These are phyloP conservation scores for Paramyrothecium sp. DNA, from an alignment of 2,329 filamentous ascomycete genomes.

Conservation along the genomic window DNA sequence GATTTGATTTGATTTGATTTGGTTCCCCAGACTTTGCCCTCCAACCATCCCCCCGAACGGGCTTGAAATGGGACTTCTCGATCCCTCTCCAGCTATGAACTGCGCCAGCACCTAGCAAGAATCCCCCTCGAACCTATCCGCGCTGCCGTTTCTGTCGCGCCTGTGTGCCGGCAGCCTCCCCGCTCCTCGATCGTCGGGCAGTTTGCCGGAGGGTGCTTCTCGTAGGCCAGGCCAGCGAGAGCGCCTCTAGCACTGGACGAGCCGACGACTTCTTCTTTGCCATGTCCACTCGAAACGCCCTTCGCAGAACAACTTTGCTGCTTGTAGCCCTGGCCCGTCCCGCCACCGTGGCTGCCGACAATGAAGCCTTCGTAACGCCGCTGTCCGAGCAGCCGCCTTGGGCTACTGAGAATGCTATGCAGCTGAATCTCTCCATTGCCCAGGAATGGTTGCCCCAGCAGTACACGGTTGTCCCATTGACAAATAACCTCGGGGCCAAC, in stretches of 20 bases:
- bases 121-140: not conserved
- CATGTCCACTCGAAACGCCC: conserved; percentile 5
- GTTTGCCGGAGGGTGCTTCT: no score
- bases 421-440: conserved; percentile 33
- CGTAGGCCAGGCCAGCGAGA: no score
- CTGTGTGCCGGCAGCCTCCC: not conserved
- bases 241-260: not conserved
- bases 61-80: not conserved
- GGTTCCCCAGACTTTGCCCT: not conserved
- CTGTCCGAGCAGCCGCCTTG: conserved; percentile 34
- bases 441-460: conserved; percentile 24
- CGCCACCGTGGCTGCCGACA: conserved; percentile 27
- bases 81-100: not conserved
- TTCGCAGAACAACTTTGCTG: conserved; percentile 10
- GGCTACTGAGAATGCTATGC: conserved; percentile 38
- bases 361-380: conserved; percentile 30
- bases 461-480: conserved; percentile 46
- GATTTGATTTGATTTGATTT: no score
- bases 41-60: not conserved
- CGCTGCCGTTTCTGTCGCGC: not conserved
- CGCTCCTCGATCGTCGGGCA: not conserved
- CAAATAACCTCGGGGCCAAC: conserved; percentile 39
- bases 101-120: not conserved
- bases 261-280: conserved; percentile 9
- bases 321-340: conserved; percentile 21